A percentile compares a stretch with the other conserved stretches of the same genome.
Conservation (phyloP, 441 rosid genomes). For the Omphalea diandra region DNA sequence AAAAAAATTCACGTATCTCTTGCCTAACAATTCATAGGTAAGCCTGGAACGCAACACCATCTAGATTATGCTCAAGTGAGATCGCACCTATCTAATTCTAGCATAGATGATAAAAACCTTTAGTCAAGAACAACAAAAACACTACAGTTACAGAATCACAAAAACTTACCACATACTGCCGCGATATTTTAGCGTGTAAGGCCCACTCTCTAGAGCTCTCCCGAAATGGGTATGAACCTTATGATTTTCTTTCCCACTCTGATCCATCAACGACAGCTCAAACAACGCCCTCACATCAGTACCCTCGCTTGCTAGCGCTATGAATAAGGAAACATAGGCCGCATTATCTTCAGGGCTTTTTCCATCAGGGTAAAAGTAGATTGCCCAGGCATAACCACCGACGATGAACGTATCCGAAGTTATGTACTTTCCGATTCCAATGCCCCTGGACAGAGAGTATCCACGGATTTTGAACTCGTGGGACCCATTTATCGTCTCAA, state of each 20-base stretch:
- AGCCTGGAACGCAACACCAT: no score
- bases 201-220: slow-evolving; percentile 89
- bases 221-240: slow-evolving; percentile 98
- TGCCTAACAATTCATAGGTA: no score
- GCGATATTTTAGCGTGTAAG: slow-evolving; percentile 88
- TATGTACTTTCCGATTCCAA: slow-evolving; percentile 81
- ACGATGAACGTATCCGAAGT: slow-evolving; percentile 84
- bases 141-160: background rate
- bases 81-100: no score
- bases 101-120: background rate
- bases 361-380: slow-evolving; percentile 97
- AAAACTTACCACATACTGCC: slow-evolving; percentile 96
- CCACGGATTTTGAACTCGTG: slow-evolving; percentile 87
- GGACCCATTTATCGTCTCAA: slow-evolving; percentile 87
- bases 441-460: slow-evolving; percentile 79
- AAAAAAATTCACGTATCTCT: no score
- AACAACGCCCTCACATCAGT: slow-evolving; percentile 92
- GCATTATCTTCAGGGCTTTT: slow-evolving; percentile 92
- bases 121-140: background rate
- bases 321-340: slow-evolving; percentile 74
- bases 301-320: slow-evolving; percentile 94
- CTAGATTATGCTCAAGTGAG: no score
- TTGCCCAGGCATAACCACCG: slow-evolving; percentile 93
- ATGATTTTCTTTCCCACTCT: slow-evolving; percentile 82
- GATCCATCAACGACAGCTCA: slow-evolving; percentile 88